Evolutionary conservation across 2,329 filamentous ascomycete species (phyloP).

Genomic region (Penicillium sp.): DNA sequence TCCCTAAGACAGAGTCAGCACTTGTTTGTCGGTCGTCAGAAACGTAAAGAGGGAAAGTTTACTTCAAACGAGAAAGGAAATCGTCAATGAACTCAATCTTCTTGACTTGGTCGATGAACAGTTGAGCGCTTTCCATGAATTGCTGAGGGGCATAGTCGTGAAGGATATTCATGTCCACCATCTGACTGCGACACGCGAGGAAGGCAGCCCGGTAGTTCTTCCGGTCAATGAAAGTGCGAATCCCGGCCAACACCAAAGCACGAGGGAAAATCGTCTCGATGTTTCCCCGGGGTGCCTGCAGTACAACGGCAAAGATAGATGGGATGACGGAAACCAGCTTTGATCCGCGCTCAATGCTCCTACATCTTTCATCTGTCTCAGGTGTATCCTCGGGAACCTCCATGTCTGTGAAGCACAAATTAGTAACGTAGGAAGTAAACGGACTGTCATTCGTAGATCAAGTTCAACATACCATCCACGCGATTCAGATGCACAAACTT

Average conservation of each 20-base stretch:
- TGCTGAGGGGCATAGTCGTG: slow-evolving; percentile 89
- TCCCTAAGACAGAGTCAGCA: slow-evolving; percentile 54
- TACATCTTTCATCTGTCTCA: slow-evolving; percentile 86
- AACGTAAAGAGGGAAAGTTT: slow-evolving; percentile 30
- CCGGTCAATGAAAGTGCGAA: slow-evolving; percentile 75
- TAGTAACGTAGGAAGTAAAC: slow-evolving; percentile 20
- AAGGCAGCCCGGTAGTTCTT: slow-evolving; percentile 86
- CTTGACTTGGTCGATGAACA: slow-evolving; percentile 83
- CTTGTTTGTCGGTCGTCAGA: slow-evolving; percentile 11
- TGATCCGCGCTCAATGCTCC: slow-evolving; percentile 87
- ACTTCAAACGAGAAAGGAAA: slow-evolving; percentile 84
- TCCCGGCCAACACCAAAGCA: slow-evolving; percentile 87
- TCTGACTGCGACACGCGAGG: slow-evolving; percentile 82
- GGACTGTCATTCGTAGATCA: neutral
- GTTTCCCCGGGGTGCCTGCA: slow-evolving; percentile 96
- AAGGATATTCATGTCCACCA: slow-evolving; percentile 97
- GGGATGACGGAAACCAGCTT: slow-evolving; percentile 87
- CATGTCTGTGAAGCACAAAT: slow-evolving; percentile 59
- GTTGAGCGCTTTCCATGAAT: slow-evolving; percentile 72
- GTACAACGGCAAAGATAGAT: slow-evolving; percentile 77
- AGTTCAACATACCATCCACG: slow-evolving; percentile 58
- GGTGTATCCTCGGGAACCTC: slow-evolving; percentile 85
- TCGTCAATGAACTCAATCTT: slow-evolving; percentile 83
- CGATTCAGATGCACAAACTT: slow-evolving; percentile 86
- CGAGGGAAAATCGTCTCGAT: slow-evolving; percentile 92